Conservation (phyloP, 768 basidiomycete genomes). For the Phlebiopsis gigantea region DNA sequence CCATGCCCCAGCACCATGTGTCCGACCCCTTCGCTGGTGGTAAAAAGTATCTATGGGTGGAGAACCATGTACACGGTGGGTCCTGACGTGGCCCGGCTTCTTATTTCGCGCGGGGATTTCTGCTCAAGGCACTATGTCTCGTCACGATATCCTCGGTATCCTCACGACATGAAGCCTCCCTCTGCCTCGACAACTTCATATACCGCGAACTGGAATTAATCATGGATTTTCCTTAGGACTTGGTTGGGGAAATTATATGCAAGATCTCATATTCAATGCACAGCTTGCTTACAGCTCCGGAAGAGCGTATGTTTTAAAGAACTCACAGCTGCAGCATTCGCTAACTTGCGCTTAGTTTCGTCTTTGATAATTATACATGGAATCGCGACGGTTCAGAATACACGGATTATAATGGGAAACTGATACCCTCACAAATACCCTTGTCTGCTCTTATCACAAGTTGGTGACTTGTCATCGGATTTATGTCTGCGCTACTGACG, state of each 20-base stretch:
- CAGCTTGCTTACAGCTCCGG: slow-evolving; percentile 29
- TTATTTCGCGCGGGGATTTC: not conserved
- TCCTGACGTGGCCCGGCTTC: too few species aligned
- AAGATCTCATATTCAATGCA: slow-evolving; percentile 30
- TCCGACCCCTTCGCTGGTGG: slow-evolving; percentile 35
- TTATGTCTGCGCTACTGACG: not conserved
- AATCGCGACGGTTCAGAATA: slow-evolving; percentile 32
- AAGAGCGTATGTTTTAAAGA: slow-evolving; percentile 30
- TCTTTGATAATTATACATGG: slow-evolving; percentile 58
- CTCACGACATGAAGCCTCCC: too few species aligned
- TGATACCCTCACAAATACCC: slow-evolving; percentile 48
- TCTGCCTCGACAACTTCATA: not conserved
- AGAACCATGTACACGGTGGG: slow-evolving; percentile 43
- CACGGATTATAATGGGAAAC: slow-evolving; percentile 40
- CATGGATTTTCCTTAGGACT: slow-evolving; percentile 21
- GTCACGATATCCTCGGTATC: too few species aligned
- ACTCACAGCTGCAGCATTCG: too few species aligned
- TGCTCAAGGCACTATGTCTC: too few species aligned
- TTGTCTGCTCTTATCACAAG: slow-evolving; percentile 49
- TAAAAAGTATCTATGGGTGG: slow-evolving; percentile 39
- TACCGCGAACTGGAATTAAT: not conserved
- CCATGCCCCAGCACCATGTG: slow-evolving; percentile 26
- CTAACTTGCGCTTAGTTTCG: slow-evolving; percentile 30
- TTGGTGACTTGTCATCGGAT: slow-evolving; percentile 19
- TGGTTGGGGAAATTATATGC: slow-evolving; percentile 37